phyloP scores from a whole-genome alignment of 1,284 basidiomycete genomes.

The Takashimella koratensis region DNA sequence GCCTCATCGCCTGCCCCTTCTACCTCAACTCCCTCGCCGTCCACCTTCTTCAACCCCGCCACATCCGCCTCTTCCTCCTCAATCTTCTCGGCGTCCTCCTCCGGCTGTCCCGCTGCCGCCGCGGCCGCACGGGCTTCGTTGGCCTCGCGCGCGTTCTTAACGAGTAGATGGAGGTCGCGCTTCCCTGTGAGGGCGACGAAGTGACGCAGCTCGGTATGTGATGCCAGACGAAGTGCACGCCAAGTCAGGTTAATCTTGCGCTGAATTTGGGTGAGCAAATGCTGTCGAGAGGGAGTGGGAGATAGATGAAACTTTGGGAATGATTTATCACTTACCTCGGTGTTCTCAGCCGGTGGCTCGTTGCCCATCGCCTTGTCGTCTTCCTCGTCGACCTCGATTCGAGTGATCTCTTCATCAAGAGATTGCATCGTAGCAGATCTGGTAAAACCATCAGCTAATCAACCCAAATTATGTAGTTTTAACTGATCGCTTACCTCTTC shows the following conservation, averaged over 20 bases:
- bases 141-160: slow-evolving; percentile 15
- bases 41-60: background rate
- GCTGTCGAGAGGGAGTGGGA: no score
- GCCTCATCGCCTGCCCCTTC: background rate
- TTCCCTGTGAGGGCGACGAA: slow-evolving; percentile 20
- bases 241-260: slow-evolving; percentile 32
- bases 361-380: slow-evolving; percentile 40
- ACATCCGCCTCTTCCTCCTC: slow-evolving; percentile 1
- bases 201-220: slow-evolving; percentile 26
- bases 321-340: slow-evolving; percentile 34
- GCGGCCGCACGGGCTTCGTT: background rate
- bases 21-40: background rate
- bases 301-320: no score
- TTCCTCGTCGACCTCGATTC: slow-evolving; percentile 35
- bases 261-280: no score
- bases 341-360: slow-evolving; percentile 20
- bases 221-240: slow-evolving; percentile 35
- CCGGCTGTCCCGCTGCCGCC: slow-evolving; percentile 15
- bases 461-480: no score
- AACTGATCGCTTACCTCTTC: slow-evolving; percentile 14
- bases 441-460: slow-evolving; percentile 2
- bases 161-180: slow-evolving; percentile 28
- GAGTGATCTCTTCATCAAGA: slow-evolving; percentile 28
- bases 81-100: slow-evolving; percentile 15
- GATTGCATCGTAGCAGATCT: slow-evolving; percentile 17